Evolutionary conservation across 1,284 basidiomycete species (phyloP).

Genomic region (Grifola frondosa): DNA sequence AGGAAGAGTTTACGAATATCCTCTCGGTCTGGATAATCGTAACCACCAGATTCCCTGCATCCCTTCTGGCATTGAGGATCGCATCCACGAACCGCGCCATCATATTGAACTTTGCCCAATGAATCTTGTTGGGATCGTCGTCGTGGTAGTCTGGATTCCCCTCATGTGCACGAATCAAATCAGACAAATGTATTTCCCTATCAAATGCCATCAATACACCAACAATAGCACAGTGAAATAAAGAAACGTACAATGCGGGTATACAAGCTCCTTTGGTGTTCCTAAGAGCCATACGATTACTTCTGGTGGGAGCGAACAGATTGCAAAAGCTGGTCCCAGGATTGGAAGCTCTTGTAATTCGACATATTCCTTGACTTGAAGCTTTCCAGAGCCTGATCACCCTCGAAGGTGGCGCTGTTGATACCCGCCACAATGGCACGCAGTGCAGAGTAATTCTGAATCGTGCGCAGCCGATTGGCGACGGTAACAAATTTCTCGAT

Average conservation of each 20-base stretch:
- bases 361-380: slow-evolving; percentile 62
- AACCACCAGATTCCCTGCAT: slow-evolving; percentile 58
- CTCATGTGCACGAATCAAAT: slow-evolving; percentile 76
- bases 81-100: slow-evolving; percentile 74
- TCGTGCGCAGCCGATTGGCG: slow-evolving; percentile 61
- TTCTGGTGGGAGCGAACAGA: slow-evolving; percentile 72
- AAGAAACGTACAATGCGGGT: slow-evolving; percentile 64
- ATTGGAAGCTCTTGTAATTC: slow-evolving; percentile 68
- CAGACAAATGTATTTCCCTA: slow-evolving; percentile 83
- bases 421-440: slow-evolving; percentile 84
- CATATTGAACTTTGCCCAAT: slow-evolving; percentile 87
- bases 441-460: slow-evolving; percentile 80
- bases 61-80: slow-evolving; percentile 71
- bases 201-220: not conserved
- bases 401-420: slow-evolving; percentile 67
- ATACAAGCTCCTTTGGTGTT: slow-evolving; percentile 82
- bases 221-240: not conserved
- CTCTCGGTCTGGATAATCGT: slow-evolving; percentile 44
- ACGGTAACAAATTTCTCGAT: slow-evolving; percentile 79
- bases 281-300: slow-evolving; percentile 74
- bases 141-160: slow-evolving; percentile 67
- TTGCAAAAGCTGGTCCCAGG: slow-evolving; percentile 75
- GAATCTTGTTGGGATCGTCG: slow-evolving; percentile 62
- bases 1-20: slow-evolving; percentile 52
- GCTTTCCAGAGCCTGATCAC: slow-evolving; percentile 68